Conservation (phyloP, 345 rosid species). For the Noccaea caerulescens region DNA sequence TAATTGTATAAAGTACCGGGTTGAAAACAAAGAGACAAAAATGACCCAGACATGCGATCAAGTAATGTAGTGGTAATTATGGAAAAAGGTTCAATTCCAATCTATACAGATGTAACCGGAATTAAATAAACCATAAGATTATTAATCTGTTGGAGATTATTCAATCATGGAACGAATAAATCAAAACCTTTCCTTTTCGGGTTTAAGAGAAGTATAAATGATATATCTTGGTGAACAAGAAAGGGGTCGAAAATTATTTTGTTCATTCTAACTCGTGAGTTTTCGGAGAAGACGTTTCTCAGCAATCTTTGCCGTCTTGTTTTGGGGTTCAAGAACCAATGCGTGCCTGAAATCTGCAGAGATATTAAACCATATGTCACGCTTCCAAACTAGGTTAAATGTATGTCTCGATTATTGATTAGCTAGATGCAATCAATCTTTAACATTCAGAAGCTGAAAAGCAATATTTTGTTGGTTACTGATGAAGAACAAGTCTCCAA, state of each 20-base stretch:
- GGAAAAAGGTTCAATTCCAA: neutral
- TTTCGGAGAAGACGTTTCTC: conserved; percentile 76
- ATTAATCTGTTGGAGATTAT: neutral
- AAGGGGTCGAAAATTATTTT: neutral
- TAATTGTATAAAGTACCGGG: neutral
- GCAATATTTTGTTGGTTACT: neutral
- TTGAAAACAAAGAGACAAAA: neutral
- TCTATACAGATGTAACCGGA: conserved; percentile 30
- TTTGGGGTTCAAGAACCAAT: conserved; percentile 87
- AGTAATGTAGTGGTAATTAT: neutral
- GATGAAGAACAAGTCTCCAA: neutral
- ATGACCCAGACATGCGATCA: neutral
- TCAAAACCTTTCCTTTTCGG: conserved; percentile 16
- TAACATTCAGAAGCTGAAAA: neutral
- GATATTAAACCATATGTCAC: conserved; percentile 1
- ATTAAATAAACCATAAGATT: neutral
- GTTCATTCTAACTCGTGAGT: conserved; percentile 46
- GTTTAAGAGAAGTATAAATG: conserved; percentile 5
- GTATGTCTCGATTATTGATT: neutral
- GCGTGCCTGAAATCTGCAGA: conserved; percentile 85
- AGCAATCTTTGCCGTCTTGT: conserved; percentile 68
- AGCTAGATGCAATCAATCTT: conserved; percentile 9
- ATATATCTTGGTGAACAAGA: conserved; percentile 28
- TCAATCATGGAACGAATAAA: neutral
- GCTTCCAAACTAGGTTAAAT: neutral